Evolutionary conservation across 352 stramenopile species (phyloP), one percentile per base, ranked within the genome.

Genomic region (Phytopythium kandeliae): DNA sequence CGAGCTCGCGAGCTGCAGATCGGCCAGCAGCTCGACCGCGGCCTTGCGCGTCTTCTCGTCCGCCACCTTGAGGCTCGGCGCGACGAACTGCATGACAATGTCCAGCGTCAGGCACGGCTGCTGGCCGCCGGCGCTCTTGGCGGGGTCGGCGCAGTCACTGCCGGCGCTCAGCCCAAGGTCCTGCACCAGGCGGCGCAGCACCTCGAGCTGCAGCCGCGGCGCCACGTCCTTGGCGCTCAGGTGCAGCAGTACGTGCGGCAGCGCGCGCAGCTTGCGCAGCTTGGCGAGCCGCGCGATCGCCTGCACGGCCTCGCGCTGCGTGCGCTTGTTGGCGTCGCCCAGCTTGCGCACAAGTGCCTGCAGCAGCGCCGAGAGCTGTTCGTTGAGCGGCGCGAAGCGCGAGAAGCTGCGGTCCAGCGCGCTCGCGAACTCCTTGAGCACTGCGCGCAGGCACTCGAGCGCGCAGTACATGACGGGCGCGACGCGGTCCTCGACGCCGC

Each of bases 391-490:
- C 25, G 65, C 36, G 19, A 69, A 70, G 48, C 69, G 65, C 31
- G 60, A 49, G 35, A 80, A 82, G 21, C 51, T 58, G 1, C 64
- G 64, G 17, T 87, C 73, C 9, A 85, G 24, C 4, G 77, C 65
- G 2, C 71, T 69, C 7, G 71, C 47, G 52, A 86, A 89, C 49
- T 77, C 74, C 28, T 86, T 85, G 7, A 91, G 60, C n/a, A 91
- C 57, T 16, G 66, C 49, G 34, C 67, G 65, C 15, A 92, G 61
- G 38, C 77, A 89, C 30, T 92, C 77, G n/a, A 92, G 65, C 15
- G 79, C 68, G 38, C 82, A 92, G 64, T 85, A 92, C 77, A 92
- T 87, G 46, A 92, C 82, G 7, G 82, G 79, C 2, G 75, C 75
- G 0, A 92, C 79, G 21, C 76, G 77, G 55, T 91, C 82, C 10